Evolutionary conservation across 495 filamentous ascomycete genomes (phyloP).

Genomic region (Clavariopsis aquatica): DNA sequence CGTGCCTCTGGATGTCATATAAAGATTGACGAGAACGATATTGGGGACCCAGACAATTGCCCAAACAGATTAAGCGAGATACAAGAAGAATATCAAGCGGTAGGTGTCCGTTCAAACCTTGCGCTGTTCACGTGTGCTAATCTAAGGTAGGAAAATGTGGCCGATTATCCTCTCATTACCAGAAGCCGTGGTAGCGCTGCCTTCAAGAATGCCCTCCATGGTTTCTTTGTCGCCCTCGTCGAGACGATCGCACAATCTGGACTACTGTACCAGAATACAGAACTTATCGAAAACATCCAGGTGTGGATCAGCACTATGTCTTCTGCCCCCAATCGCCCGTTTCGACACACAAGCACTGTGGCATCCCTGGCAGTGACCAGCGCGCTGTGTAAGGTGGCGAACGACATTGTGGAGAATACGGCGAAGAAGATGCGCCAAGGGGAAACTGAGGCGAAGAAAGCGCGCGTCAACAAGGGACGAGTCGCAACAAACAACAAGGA

Average conservation of each 20-base stretch:
- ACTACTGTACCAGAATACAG: conserved; percentile 69
- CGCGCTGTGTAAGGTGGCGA: conserved; percentile 64
- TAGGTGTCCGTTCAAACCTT: conserved; percentile 46
- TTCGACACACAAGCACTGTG: conserved; percentile 88
- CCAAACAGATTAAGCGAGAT: conserved; percentile 70
- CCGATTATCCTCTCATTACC: conserved; percentile 91
- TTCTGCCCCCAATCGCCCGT: conserved; percentile 77
- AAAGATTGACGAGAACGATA: conserved; percentile 72
- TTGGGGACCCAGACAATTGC: conserved; percentile 80
- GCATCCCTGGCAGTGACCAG: conserved; percentile 73
- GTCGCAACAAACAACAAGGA: conserved; percentile 67
- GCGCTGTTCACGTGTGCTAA: conserved; percentile 26
- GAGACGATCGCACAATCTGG: conserved; percentile 72
- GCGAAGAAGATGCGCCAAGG: conserved; percentile 76
- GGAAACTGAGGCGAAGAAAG: conserved; percentile 78
- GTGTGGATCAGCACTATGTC: conserved; percentile 86
- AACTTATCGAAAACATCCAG: conserved; percentile 79
- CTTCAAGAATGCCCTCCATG: conserved; percentile 73
- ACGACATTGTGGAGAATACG: conserved; percentile 63
- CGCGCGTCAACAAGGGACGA: conserved; percentile 71
- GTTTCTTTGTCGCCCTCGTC: conserved; percentile 75
- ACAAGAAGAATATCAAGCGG: conserved; percentile 75
- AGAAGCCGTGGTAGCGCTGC: conserved; percentile 67
- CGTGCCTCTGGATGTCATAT: conserved; percentile 77
- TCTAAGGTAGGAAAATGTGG: conserved; percentile 62